Evolutionary conservation across 1,284 basidiomycete genomes (phyloP).

Genomic region (Coniophora puteana): DNA sequence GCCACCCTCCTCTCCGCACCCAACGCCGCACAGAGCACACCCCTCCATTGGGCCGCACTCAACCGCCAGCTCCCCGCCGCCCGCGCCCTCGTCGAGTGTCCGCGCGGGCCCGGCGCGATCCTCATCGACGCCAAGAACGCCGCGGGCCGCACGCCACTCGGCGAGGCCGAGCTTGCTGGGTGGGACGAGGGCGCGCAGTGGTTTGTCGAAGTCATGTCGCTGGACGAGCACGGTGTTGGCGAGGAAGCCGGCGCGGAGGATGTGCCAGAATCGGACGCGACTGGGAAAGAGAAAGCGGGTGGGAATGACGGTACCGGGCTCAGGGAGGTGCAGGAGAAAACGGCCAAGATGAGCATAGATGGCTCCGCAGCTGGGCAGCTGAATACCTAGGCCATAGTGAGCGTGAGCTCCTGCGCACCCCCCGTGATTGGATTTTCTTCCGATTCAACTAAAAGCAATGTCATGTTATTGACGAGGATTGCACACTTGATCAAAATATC

Average conservation of each 20-base stretch:
- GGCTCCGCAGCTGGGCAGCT: no score
- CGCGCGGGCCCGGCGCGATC: slow-evolving; percentile 53
- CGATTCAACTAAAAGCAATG: no score
- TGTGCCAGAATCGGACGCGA: slow-evolving; percentile 28
- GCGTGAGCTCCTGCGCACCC: no score
- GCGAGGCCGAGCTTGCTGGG: slow-evolving; percentile 70
- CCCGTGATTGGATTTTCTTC: no score
- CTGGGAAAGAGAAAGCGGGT: slow-evolving; percentile 24
- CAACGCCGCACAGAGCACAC: slow-evolving; percentile 73
- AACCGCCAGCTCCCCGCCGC: slow-evolving; percentile 72
- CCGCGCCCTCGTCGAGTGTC: slow-evolving; percentile 61
- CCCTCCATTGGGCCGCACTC: slow-evolving; percentile 86
- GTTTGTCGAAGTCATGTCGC: slow-evolving; percentile 73
- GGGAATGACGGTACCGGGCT: no score
- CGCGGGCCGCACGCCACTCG: slow-evolving; percentile 67
- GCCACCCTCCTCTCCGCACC: slow-evolving; percentile 52
- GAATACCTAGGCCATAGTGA: no score
- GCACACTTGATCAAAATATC: no score
- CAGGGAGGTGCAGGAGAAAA: slow-evolving; percentile 36
- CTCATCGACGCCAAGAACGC: slow-evolving; percentile 73
- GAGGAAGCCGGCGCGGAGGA: slow-evolving; percentile 36
- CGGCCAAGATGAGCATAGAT: slow-evolving; percentile 22
- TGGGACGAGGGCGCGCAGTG: slow-evolving; percentile 81
- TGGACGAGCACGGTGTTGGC: slow-evolving; percentile 40
- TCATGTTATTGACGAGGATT: no score